phyloP scores from a whole-genome alignment of 495 filamentous ascomycete species.

The Neurospora sp. region DNA sequence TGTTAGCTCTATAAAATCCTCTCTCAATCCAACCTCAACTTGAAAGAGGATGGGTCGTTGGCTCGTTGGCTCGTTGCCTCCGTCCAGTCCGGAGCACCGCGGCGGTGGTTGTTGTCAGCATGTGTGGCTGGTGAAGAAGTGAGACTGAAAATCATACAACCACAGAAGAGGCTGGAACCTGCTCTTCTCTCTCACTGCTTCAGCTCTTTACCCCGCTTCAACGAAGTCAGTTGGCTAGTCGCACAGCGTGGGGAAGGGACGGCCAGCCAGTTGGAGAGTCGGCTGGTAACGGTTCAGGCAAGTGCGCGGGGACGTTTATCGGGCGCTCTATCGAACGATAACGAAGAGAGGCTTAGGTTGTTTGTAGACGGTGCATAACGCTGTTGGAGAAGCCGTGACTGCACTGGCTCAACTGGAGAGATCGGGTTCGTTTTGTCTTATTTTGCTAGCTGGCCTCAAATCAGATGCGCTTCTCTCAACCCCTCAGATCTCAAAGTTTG shows the following conservation, averaged over 20 bases:
- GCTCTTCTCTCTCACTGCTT: neutral
- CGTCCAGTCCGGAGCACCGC: neutral
- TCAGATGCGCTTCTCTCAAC: conserved; percentile 12
- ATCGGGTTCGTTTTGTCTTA: neutral
- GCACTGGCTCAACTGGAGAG: neutral
- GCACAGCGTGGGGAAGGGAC: neutral
- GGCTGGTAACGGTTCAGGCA: neutral
- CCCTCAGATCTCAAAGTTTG: conserved; percentile 12
- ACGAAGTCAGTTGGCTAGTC: neutral
- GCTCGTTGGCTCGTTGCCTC: neutral
- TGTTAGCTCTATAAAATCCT: neutral
- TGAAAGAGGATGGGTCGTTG: neutral
- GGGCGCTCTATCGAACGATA: neutral
- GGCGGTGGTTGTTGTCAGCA: neutral
- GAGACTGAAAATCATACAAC: neutral
- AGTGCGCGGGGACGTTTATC: neutral
- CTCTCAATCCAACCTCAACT: neutral
- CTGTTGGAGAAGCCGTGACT: neutral
- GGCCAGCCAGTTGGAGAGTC: neutral
- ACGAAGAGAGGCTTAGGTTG: neutral
- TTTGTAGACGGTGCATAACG: neutral
- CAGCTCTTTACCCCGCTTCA: neutral
- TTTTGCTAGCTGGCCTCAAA: conserved; percentile 1
- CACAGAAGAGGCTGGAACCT: neutral
- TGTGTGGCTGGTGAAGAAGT: neutral